Conservation (phyloP, 768 basidiomycete genomes). For the Auricularia sp. region DNA sequence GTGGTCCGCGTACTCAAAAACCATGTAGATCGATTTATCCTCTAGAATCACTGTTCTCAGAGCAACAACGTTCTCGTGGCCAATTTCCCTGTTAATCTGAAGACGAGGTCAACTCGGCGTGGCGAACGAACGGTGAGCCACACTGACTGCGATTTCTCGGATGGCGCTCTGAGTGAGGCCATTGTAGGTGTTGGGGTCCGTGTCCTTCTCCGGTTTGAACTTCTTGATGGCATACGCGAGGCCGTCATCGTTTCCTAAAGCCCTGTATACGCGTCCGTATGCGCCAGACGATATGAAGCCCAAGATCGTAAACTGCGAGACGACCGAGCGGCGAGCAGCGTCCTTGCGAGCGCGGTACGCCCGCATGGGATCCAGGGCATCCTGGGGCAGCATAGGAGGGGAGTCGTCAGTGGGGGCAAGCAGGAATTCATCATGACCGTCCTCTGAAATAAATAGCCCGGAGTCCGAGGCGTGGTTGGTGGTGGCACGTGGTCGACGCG, state of each 20-base stretch:
- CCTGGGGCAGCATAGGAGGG: not conserved
- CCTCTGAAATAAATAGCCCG: too few species aligned
- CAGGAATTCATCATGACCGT: too few species aligned
- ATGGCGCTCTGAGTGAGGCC: constrained; percentile 97
- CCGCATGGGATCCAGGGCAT: constrained; percentile 62
- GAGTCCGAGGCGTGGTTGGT: too few species aligned
- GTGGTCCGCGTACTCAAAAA: constrained; percentile 98
- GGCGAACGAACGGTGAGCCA: too few species aligned
- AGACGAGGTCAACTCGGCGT: not conserved
- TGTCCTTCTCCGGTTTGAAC: constrained; percentile 99
- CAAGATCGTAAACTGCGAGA: constrained; percentile 79
- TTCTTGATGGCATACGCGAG: constrained; percentile 94
- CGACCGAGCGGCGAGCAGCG: constrained; percentile 50
- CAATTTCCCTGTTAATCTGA: constrained; percentile 80
- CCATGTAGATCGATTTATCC: constrained; percentile 98
- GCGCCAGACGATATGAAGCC: constrained; percentile 99
- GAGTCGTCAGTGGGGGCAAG: not conserved
- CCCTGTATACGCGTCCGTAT: constrained; percentile 98
- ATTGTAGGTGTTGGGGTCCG: constrained; percentile 89
- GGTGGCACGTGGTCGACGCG: too few species aligned
- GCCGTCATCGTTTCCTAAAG: constrained; percentile 60
- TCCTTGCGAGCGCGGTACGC: constrained; percentile 77
- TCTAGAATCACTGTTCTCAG: constrained; percentile 93
- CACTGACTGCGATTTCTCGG: constrained; percentile 79
- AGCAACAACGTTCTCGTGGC: constrained; percentile 84